These are phyloP conservation scores for Leucoagaricus sp. DNA, from an alignment of 1,284 basidiomycete species.

Conservation along the genomic window DNA sequence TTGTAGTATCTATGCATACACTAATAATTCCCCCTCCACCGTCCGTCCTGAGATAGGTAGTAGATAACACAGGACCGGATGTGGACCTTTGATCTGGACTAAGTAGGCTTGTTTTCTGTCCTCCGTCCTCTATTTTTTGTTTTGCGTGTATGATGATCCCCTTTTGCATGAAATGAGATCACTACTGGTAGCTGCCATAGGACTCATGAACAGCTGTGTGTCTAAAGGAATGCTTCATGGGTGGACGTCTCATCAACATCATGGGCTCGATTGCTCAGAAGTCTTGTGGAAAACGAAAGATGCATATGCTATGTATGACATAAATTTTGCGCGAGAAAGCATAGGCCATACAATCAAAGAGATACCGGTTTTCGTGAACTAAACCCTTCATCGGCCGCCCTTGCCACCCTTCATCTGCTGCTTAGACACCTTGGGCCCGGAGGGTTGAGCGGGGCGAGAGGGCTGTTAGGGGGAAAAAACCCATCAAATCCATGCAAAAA, in stretches of 20 bases:
- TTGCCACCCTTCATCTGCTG: conserved; percentile 94
- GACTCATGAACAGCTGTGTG: too few species aligned
- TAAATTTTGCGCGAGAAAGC: conserved; percentile 10
- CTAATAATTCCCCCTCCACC: conserved; percentile 18
- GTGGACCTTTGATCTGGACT: conserved; percentile 7
- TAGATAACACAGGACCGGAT: conserved; percentile 7
- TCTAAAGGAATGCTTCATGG: too few species aligned
- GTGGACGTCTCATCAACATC: too few species aligned
- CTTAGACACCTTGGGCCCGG: conserved; percentile 88
- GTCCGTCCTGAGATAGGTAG: conserved; percentile 11
- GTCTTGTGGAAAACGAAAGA: neutral
- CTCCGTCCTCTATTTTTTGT: neutral
- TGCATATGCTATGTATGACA: conserved; percentile 11
- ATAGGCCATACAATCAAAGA: conserved; percentile 11
- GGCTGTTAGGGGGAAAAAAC: conserved; percentile 38
- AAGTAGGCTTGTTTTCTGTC: neutral
- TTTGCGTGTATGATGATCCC: neutral
- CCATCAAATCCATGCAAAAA: too few species aligned
- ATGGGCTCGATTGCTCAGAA: neutral
- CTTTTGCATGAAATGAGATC: neutral
- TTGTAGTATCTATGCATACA: conserved; percentile 31
- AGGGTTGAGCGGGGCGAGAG: conserved; percentile 52
- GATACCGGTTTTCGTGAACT: neutral
- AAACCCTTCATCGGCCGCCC: conserved; percentile 56
- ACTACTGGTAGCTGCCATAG: too few species aligned